Evolutionary conservation across 805 yeast genomes (phyloP).

Genomic region (Scheffersomyces amazonensis): DNA sequence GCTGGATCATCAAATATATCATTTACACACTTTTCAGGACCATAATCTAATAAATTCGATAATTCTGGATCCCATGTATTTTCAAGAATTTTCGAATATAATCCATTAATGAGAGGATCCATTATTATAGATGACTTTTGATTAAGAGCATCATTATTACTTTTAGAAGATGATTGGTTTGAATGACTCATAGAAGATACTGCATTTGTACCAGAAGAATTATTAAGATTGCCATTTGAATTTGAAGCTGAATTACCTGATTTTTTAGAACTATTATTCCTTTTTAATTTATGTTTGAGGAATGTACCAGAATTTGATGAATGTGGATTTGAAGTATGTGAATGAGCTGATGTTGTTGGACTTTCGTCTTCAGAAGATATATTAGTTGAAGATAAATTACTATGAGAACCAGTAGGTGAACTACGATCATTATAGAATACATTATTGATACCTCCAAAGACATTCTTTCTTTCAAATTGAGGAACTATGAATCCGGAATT

Average conservation of each 20-base stretch:
- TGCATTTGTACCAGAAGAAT: not conserved
- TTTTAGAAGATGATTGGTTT: too few relatives aligned
- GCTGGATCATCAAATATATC: slow-evolving; percentile 73
- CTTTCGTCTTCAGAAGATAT: not conserved
- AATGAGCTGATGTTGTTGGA: not conserved
- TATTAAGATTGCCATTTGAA: not conserved
- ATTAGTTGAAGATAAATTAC: not conserved
- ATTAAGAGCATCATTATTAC: not conserved
- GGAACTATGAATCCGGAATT: slow-evolving; percentile 42
- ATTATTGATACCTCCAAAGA: slow-evolving; percentile 51
- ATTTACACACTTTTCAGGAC: slow-evolving; percentile 69
- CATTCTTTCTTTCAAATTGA: slow-evolving; percentile 38
- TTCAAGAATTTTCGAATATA: slow-evolving; percentile 55
- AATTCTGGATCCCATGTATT: slow-evolving; percentile 58
- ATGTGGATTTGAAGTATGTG: too few relatives aligned
- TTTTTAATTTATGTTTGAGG: not conserved
- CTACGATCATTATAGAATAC: slow-evolving; percentile 17
- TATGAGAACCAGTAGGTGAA: not conserved
- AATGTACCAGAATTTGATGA: not conserved
- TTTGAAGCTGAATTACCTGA: not conserved
- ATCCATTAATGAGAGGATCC: slow-evolving; percentile 49
- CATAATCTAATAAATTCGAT: slow-evolving; percentile 44
- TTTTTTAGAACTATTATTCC: not conserved
- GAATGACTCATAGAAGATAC: not conserved
- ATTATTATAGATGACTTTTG: slow-evolving; percentile 19